Conservation (phyloP, 108 stramenopile species). For the Cyclotella choctawhatcheeana region DNA sequence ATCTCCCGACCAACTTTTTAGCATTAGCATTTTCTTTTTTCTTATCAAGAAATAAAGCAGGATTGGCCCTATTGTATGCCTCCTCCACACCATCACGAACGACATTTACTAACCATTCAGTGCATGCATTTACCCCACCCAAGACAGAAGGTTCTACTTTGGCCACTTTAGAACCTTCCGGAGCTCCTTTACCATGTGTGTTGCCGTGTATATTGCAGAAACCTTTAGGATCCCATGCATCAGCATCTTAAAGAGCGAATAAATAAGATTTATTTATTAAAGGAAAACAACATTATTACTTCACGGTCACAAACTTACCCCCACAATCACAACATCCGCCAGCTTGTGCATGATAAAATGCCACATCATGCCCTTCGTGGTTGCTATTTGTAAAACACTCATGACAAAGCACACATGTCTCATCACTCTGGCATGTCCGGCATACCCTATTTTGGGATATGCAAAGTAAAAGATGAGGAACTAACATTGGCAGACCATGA, state of each 20-base stretch:
- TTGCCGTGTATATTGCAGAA: conserved; percentile 57
- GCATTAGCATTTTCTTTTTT: not conserved
- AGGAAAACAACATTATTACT: too few relatives aligned
- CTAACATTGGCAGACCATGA: not conserved
- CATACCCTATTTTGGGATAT: conserved; percentile 77
- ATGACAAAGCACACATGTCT: conserved; percentile 97
- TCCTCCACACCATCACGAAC: conserved; percentile 40
- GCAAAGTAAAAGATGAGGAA: not conserved
- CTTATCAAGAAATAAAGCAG: conserved; percentile 9
- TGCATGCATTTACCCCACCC: conserved; percentile 36
- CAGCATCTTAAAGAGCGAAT: conserved; percentile 33
- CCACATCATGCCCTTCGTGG: conserved; percentile 96
- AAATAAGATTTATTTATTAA: too few relatives aligned
- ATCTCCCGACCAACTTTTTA: not conserved
- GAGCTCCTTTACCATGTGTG: conserved; percentile 11
- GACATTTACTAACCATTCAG: conserved; percentile 41
- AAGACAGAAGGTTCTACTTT: conserved; percentile 37
- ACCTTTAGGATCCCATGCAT: conserved; percentile 95
- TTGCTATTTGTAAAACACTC: conserved; percentile 86
- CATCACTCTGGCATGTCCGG: conserved; percentile 94
- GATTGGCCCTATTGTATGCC: conserved; percentile 43
- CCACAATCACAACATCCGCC: conserved; percentile 99
- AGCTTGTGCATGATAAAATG: conserved; percentile 94
- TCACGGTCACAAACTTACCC: too few relatives aligned
- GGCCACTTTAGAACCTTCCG: conserved; percentile 20